Conservation (phyloP, 306 rosid species). For the Vigna reflexopilosa region DNA sequence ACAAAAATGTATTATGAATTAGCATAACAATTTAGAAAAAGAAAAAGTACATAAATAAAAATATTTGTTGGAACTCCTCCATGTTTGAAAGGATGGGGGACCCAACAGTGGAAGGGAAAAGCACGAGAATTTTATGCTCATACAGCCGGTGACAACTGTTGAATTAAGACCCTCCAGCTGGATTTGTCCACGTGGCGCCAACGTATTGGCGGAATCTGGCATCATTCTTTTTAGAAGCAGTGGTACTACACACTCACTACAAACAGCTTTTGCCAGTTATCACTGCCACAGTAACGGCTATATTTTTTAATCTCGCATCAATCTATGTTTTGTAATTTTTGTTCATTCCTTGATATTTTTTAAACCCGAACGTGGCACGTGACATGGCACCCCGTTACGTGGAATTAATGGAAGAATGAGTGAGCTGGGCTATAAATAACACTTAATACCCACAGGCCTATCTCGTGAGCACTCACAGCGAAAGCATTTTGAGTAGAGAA, state of each 20-base stretch:
- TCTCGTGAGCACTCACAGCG: conserved; percentile 24
- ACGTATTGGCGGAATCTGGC: conserved; percentile 25
- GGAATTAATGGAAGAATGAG: conserved; percentile 22
- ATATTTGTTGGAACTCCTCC: no score
- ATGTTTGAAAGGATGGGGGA: conserved; percentile 5
- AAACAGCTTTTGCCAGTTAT: conserved; percentile 74
- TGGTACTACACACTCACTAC: conserved; percentile 40
- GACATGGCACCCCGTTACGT: conserved; percentile 50
- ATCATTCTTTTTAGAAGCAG: conserved; percentile 28
- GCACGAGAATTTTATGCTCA: conserved; percentile 24
- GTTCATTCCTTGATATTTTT: conserved; percentile 48
- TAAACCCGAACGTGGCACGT: conserved; percentile 51
- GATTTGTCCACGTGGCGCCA: background rate
- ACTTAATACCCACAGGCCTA: background rate
- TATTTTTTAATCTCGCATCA: conserved; percentile 42
- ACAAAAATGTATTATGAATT: no score
- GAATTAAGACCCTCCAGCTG: conserved; percentile 65
- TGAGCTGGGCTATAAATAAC: conserved; percentile 65
- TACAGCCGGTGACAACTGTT: conserved; percentile 67
- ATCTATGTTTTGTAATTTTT: conserved; percentile 4
- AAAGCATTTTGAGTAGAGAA: conserved; percentile 26
- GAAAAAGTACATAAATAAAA: background rate
- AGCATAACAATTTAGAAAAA: background rate
- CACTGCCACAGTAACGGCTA: conserved; percentile 64
- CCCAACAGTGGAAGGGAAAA: conserved; percentile 42